These are phyloP conservation scores for Calocera cornea DNA, from an alignment of 768 basidiomycete species.

Conservation along the genomic window DNA sequence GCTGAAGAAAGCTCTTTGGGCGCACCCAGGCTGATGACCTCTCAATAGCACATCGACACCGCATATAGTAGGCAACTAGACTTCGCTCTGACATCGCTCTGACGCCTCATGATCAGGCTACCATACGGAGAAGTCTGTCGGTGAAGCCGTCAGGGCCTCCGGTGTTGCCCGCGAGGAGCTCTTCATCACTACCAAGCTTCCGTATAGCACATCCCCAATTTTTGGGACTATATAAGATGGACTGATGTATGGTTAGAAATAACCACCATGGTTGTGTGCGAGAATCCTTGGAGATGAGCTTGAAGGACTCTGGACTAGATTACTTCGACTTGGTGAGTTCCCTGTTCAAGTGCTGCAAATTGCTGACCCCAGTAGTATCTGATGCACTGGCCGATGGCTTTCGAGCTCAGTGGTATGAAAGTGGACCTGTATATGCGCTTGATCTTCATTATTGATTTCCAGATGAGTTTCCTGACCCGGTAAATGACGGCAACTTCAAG, in stretches of 20 bases:
- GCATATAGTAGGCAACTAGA: not conserved
- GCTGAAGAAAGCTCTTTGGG: not conserved
- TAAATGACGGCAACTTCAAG: constrained; percentile 11
- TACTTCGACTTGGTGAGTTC: constrained; percentile 35
- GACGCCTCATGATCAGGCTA: not conserved
- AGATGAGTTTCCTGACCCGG: constrained; percentile 12
- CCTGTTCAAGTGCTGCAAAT: not conserved
- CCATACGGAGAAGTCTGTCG: constrained; percentile 49
- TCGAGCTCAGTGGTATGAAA: constrained; percentile 12
- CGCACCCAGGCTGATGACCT: not conserved
- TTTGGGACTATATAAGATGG: not conserved
- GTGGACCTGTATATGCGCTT: constrained; percentile 11
- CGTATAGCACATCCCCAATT: not conserved
- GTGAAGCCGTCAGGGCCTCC: constrained; percentile 55
- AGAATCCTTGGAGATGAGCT: constrained; percentile 31
- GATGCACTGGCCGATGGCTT: constrained; percentile 29
- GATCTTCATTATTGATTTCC: not conserved
- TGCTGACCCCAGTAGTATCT: constrained; percentile 21
- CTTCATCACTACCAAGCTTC: constrained; percentile 40
- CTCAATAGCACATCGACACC: not conserved
- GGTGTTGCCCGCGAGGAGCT: constrained; percentile 34
- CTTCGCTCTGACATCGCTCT: not conserved
- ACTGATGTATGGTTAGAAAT: constrained; percentile 25
- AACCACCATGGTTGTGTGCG: constrained; percentile 28
- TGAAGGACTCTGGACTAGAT: constrained; percentile 29